Evolutionary conservation across 1,284 basidiomycete genomes (phyloP), one percentile per base, ranked within the genome.

Genomic region (Gymnopus androsaceus): DNA sequence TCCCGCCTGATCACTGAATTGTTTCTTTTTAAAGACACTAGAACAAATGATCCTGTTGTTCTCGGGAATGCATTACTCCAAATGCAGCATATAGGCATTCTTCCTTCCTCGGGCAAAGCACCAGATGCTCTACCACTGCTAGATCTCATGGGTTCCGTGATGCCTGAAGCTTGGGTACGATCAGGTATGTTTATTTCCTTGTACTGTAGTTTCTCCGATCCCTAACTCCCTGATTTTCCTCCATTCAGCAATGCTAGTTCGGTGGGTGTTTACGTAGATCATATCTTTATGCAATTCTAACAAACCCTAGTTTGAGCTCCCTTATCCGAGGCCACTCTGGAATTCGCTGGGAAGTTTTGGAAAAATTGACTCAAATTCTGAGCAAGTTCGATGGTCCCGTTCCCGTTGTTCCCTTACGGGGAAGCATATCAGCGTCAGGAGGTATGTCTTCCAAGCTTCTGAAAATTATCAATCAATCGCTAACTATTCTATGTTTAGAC

Each of bases 121-220:
- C 73, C 72, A 54, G 70, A 79, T 34, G 75, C 73, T 5, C 75
- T 87, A 11, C 88, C 89, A 15, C 81, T 90, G 31, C 74, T 79
- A 19, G 85, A 88, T 62, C 85, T 87, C 1, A 67, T 86, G n/a
- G 72, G 79, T n/a, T 82, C 83, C 21, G 84, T 80, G 59, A 92
- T 94, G 88, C 93, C 93, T n/a, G 87, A 91, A 60, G 75, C 90
- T 6, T 94, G 92, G 88, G 92, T 93, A n/a, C 85, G 92, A 49
- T 93, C 89, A 14, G 92, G 93, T 1, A 92, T 95, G 63, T 74
- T 93, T 8, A 80, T 95, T 60, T 87, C n/a, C n/a, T n/a, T n/a
- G n/a, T n/a, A n/a, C n/a, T n/a, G n/a, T n/a, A n/a, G n/a, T n/a
- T n/a, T n/a, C n/a, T n/a, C n/a, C n/a, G n/a, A n/a, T 93, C 62